A percentile compares a stretch with the other conserved stretches of the same genome.
Evolutionary conservation across 140 eudicot genomes (phyloP).

Genomic region (Senecio squalidus): DNA sequence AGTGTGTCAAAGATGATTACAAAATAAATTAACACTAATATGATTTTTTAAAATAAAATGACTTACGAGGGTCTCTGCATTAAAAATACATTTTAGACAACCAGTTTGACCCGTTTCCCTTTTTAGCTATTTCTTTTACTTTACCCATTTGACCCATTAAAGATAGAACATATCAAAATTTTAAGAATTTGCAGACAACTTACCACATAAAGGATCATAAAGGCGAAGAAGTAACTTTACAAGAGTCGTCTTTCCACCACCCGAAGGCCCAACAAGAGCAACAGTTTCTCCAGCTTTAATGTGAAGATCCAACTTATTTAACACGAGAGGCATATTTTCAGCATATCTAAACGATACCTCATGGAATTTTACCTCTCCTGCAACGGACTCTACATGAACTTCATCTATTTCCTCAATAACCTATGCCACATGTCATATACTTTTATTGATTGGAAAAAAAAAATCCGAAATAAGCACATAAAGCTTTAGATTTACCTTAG

Average conservation of each 20-base stretch:
- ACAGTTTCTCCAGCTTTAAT: conserved; percentile 88
- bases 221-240: conserved; percentile 91
- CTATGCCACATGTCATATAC: conserved; percentile 26
- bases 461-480: neutral
- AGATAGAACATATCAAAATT: neutral
- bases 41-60: neutral
- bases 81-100: neutral
- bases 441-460: neutral
- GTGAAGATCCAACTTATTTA: conserved; percentile 60
- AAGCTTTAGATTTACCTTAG: conserved; percentile 44
- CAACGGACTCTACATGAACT: conserved; percentile 47
- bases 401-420: conserved; percentile 61
- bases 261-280: conserved; percentile 96
- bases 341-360: conserved; percentile 64
- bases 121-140: neutral
- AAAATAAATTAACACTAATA: neutral
- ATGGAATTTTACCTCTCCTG: conserved; percentile 66
- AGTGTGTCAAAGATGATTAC: neutral
- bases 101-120: neutral
- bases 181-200: conserved; percentile 10
- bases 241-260: conserved; percentile 93
- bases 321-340: conserved; percentile 45
- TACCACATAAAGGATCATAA: conserved; percentile 80
- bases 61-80: neutral
- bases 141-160: neutral